These are phyloP conservation scores for Didymella pinodella DNA, from an alignment of 2,329 filamentous ascomycete species.

Conservation along the genomic window DNA sequence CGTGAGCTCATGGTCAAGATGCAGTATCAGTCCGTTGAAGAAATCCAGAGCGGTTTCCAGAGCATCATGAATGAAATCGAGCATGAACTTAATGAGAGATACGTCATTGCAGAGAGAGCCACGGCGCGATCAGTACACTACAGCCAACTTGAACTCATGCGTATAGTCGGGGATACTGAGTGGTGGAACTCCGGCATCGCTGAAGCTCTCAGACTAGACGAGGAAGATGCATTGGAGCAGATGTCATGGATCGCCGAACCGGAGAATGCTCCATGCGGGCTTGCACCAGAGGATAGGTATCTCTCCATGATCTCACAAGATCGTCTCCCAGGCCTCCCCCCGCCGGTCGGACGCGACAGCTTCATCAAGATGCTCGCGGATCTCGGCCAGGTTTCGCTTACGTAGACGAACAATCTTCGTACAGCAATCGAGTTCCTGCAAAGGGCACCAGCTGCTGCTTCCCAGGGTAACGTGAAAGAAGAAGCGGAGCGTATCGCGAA, in stretches of 20 bases:
- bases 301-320: not conserved
- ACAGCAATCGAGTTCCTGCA: not conserved
- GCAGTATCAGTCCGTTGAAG: not conserved
- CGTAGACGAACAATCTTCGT: not conserved
- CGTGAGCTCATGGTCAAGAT: not conserved
- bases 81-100: not conserved
- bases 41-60: not conserved
- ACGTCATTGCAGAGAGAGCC: not conserved
- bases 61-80: not conserved
- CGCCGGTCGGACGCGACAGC: slow-evolving; percentile 3
- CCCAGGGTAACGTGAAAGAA: not conserved
- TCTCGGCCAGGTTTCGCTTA: not conserved
- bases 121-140: not conserved
- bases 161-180: not conserved
- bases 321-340: not conserved
- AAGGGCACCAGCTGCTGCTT: not conserved
- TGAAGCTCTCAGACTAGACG: not conserved
- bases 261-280: not conserved
- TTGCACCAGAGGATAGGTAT: not conserved
- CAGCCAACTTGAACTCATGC: not conserved
- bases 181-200: slow-evolving; percentile 1
- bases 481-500: not conserved
- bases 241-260: slow-evolving; percentile 2
- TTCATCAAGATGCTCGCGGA: not conserved
- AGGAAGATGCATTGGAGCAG: slow-evolving; percentile 3